These are phyloP conservation scores for Mycena latifolia DNA, from an alignment of 768 basidiomycete genomes.

Conservation along the genomic window DNA sequence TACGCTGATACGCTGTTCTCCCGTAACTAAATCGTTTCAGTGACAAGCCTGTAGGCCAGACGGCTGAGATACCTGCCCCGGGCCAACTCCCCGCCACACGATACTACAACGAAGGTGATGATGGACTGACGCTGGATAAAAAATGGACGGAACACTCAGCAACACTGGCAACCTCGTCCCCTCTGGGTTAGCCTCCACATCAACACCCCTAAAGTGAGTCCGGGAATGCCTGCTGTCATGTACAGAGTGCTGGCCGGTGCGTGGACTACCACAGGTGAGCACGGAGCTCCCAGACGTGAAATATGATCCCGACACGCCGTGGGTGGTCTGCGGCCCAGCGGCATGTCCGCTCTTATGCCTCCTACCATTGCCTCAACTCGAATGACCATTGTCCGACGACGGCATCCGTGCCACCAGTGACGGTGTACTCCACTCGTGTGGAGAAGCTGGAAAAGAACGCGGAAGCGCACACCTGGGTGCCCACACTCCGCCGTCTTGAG, in stretches of 20 bases:
- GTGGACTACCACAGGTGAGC: constrained; percentile 21
- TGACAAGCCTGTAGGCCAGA: constrained; percentile 1
- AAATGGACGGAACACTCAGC: constrained; percentile 21
- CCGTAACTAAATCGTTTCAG: constrained; percentile 2
- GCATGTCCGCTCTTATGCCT: constrained; percentile 27
- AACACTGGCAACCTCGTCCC: constrained; percentile 28
- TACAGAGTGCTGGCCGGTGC: too few species aligned
- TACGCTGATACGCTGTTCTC: not conserved
- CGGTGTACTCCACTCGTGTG: constrained; percentile 25
- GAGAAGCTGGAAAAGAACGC: constrained; percentile 24
- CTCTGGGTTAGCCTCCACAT: constrained; percentile 23
- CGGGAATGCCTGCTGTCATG: too few species aligned
- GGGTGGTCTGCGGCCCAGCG: constrained; percentile 22
- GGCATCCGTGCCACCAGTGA: not conserved
- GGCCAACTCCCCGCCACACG: constrained; percentile 2
- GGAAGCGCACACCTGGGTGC: constrained; percentile 18
- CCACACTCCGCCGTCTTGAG: constrained; percentile 24
- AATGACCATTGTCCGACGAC: constrained; percentile 21
- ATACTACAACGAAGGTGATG: constrained; percentile 30
- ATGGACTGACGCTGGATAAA: constrained; percentile 11
- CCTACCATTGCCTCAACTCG: constrained; percentile 25
- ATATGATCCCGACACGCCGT: constrained; percentile 16
- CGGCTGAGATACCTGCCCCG: constrained; percentile 9
- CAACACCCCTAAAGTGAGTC: constrained; percentile 25
- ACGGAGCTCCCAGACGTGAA: constrained; percentile 27